These are phyloP conservation scores for Lavandula angustifolia DNA, from an alignment of 257 asterid genomes.

Conservation along the genomic window DNA sequence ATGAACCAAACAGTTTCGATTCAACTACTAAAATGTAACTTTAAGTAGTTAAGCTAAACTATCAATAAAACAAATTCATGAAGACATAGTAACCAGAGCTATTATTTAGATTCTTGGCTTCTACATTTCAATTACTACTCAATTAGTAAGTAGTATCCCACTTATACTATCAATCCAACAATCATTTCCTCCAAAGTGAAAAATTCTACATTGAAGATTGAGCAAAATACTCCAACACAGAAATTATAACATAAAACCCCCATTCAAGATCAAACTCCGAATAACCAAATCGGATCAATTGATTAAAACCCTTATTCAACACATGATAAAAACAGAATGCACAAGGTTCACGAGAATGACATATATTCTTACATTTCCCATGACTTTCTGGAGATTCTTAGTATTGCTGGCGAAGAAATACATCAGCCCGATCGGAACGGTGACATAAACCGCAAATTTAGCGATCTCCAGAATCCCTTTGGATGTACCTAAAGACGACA, in stretches of 20 bases:
- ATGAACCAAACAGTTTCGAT: no score
- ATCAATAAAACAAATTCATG: no score
- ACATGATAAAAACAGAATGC: neutral
- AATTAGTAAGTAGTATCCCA: no score
- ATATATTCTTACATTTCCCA: constrained; percentile 64
- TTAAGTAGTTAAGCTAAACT: no score
- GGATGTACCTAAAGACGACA: constrained; percentile 85
- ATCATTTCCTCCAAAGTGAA: neutral
- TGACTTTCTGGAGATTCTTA: constrained; percentile 71
- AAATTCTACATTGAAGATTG: no score
- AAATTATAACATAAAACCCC: no score
- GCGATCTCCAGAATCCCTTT: constrained; percentile 90
- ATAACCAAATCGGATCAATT: neutral
- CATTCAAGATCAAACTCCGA: neutral
- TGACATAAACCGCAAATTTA: constrained; percentile 75
- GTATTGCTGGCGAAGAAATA: constrained; percentile 80
- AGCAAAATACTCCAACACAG: no score
- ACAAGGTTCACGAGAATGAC: neutral
- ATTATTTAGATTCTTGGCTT: no score
- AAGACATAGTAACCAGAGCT: no score
- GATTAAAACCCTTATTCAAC: neutral
- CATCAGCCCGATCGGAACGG: constrained; percentile 87
- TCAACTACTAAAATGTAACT: no score
- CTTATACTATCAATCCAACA: neutral
- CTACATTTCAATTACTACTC: no score